Evolutionary conservation across 768 basidiomycete genomes (phyloP).

Genomic region (Kwoniella bestiolae): DNA sequence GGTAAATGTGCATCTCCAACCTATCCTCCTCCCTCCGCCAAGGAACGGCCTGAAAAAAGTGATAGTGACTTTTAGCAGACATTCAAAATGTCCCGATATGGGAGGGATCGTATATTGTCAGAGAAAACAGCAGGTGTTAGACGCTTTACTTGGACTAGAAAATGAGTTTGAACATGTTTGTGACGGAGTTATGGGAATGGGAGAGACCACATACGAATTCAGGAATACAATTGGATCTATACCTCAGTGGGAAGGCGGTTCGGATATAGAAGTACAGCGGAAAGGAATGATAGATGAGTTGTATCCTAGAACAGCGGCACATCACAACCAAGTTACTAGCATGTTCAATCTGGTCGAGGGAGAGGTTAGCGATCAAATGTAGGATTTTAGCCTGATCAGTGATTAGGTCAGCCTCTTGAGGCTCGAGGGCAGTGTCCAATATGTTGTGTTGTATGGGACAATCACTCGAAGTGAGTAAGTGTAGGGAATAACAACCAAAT

Average conservation of each 20-base stretch:
- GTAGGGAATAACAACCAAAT: too few relatives aligned
- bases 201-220: background rate
- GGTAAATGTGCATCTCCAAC: slow-evolving; percentile 11
- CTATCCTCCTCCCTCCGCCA: background rate
- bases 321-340: background rate
- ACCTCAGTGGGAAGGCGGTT: background rate
- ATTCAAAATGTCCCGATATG: slow-evolving; percentile 5
- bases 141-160: background rate
- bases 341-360: background rate
- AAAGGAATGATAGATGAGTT: too few relatives aligned
- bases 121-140: background rate
- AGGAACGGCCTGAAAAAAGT: background rate
- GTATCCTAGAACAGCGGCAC: background rate
- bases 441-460: too few relatives aligned
- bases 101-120: background rate
- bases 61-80: background rate
- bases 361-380: background rate
- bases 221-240: background rate
- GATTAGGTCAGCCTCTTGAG: too few relatives aligned
- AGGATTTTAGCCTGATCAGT: background rate
- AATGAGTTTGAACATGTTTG: background rate
- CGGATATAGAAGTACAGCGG: background rate
- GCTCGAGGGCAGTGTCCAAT: too few relatives aligned
- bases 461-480: too few relatives aligned
- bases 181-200: background rate